Percentiles rank a stretch among this genome's conserved stretches.
These are phyloP conservation scores for Senecio squalidus DNA, from an alignment of 140 eudicot species.

Conservation along the genomic window DNA sequence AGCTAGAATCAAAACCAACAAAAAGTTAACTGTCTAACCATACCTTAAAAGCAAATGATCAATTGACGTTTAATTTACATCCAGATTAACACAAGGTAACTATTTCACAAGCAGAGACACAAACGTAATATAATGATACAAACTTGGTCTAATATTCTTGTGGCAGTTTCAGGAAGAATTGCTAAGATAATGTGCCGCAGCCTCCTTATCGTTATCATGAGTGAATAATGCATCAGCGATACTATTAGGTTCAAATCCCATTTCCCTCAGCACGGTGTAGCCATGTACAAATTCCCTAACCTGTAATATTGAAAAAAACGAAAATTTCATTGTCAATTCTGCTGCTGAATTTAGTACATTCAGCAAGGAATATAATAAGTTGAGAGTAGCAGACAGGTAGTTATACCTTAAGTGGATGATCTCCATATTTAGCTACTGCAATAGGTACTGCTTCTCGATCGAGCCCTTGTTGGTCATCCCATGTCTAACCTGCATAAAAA, in stretches of 20 bases:
- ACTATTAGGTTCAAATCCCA: slow-evolving; percentile 85
- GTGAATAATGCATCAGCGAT: slow-evolving; percentile 74
- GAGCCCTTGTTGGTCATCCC: slow-evolving; percentile 69
- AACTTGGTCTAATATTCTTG: not conserved
- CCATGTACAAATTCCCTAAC: slow-evolving; percentile 77
- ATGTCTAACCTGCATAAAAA: slow-evolving; percentile 58
- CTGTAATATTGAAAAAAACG: slow-evolving; percentile 25
- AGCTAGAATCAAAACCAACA: too few relatives aligned
- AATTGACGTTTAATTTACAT: slow-evolving; percentile 11
- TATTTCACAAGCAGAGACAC: slow-evolving; percentile 11
- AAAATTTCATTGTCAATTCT: not conserved
- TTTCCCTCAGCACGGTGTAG: slow-evolving; percentile 62
- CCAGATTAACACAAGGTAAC: not conserved
- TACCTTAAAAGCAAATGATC: too few relatives aligned
- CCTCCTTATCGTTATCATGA: slow-evolving; percentile 77
- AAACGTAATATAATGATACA: not conserved
- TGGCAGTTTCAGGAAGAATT: slow-evolving; percentile 33
- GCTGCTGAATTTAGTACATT: not conserved
- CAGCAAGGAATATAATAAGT: not conserved
- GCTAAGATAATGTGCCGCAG: slow-evolving; percentile 71
- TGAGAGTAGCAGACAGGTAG: not conserved
- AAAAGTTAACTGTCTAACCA: too few relatives aligned
- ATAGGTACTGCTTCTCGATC: slow-evolving; percentile 74
- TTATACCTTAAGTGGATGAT: slow-evolving; percentile 81
- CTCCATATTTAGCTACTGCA: slow-evolving; percentile 91